These are phyloP conservation scores for Brachypodium distachyon DNA, from an alignment of 202 grass and related monocot species.

Conservation along the genomic window DNA sequence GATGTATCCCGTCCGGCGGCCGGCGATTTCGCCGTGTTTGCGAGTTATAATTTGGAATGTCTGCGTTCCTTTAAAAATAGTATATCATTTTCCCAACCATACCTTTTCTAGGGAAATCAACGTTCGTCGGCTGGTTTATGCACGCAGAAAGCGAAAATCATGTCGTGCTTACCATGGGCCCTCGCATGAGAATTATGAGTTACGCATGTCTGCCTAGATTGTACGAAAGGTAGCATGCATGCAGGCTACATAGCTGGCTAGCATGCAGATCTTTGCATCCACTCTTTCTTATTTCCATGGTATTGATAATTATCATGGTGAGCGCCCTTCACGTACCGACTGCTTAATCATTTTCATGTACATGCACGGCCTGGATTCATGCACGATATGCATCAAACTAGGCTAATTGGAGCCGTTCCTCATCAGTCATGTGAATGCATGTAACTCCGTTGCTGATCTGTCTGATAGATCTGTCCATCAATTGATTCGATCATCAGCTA, in stretches of 20 bases:
- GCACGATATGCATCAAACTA: not conserved
- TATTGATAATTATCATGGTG: slow-evolving; percentile 4
- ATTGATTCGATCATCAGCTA: no score
- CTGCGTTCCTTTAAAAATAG: no score
- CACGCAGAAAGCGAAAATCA: not conserved
- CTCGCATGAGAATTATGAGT: slow-evolving; percentile 31
- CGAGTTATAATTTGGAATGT: no score
- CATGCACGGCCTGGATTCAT: not conserved
- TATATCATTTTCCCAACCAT: no score
- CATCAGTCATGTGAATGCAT: slow-evolving; percentile 10
- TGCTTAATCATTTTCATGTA: slow-evolving; percentile 26
- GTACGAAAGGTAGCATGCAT: no score
- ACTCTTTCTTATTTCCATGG: not conserved
- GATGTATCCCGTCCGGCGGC: no score
- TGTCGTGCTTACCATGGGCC: not conserved
- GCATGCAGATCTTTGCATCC: not conserved
- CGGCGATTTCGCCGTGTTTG: no score
- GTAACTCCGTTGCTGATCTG: not conserved
- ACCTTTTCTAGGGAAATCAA: not conserved
- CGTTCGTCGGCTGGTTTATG: not conserved
- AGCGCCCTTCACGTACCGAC: slow-evolving; percentile 41
- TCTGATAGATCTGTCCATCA: not conserved
- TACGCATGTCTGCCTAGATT: slow-evolving; percentile 12
- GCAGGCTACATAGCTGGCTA: not conserved
- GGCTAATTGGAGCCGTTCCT: not conserved